phyloP scores from a whole-genome alignment of 345 rosid genomes.

The Schrenkiella parvula region DNA sequence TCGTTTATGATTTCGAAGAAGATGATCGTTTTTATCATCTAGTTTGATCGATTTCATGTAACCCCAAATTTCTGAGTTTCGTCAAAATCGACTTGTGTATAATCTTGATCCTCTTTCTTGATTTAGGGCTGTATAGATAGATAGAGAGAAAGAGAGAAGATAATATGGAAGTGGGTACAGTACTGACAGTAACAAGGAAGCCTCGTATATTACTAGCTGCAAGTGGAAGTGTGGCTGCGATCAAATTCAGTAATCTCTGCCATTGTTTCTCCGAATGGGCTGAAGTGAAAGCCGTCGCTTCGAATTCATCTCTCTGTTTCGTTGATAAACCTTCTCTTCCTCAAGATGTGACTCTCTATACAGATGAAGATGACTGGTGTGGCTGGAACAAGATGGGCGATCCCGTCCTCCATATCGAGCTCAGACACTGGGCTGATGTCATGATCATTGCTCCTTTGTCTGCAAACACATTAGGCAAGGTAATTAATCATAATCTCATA shows the following conservation, averaged over 20 bases:
- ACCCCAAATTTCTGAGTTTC: background rate
- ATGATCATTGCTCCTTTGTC: conserved; percentile 82
- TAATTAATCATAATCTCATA: conserved; percentile 1
- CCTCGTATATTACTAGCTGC: conserved; percentile 71
- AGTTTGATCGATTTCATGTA: background rate
- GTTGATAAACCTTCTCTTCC: conserved; percentile 62
- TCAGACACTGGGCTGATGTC: conserved; percentile 79
- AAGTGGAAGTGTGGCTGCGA: conserved; percentile 81
- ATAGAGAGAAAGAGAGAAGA: conserved; percentile 35
- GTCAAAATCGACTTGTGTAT: background rate
- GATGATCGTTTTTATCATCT: background rate
- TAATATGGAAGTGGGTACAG: conserved; percentile 13
- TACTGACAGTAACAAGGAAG: conserved; percentile 40
- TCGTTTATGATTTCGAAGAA: background rate
- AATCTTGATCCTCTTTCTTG: background rate
- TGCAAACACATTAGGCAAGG: conserved; percentile 86
- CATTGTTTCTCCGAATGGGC: conserved; percentile 77
- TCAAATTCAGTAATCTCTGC: conserved; percentile 69
- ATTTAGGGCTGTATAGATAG: background rate
- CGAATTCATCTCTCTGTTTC: conserved; percentile 63
- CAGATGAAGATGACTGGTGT: conserved; percentile 76
- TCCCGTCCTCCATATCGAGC: conserved; percentile 72
- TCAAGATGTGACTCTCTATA: conserved; percentile 52
- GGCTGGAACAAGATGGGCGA: conserved; percentile 76
- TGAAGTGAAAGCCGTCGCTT: conserved; percentile 70